A percentile compares a stretch with the other conserved stretches of the same genome.
phyloP scores from a whole-genome alignment of 176 grass and related monocot genomes.

The Rhynchospora breviuscula region DNA sequence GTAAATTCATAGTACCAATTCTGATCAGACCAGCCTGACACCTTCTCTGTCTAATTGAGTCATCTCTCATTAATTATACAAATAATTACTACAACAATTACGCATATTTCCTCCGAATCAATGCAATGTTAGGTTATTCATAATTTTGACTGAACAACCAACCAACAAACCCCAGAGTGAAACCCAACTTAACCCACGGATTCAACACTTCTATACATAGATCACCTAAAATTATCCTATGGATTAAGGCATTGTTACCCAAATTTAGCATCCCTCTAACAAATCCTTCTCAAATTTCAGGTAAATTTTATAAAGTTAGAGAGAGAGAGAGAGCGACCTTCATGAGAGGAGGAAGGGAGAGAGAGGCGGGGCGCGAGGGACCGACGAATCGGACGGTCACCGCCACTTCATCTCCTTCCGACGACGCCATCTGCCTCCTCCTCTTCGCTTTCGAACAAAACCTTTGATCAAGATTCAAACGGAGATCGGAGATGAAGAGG shows the following conservation, averaged over 20 bases:
- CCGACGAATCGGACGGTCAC: conserved; percentile 55
- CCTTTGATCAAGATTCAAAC: not conserved
- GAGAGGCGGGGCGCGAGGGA: conserved; percentile 41
- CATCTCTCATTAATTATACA: not conserved
- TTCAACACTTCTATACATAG: not conserved
- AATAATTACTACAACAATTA: too few relatives aligned
- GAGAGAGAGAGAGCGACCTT: conserved; percentile 24
- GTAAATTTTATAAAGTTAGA: conserved; percentile 7
- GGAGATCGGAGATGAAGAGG: not conserved
- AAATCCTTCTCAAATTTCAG: not conserved
- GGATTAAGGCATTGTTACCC: not conserved
- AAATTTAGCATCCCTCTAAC: not conserved
- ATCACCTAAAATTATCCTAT: not conserved
- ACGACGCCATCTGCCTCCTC: conserved; percentile 4
- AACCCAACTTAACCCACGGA: not conserved
- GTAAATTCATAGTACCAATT: not conserved
- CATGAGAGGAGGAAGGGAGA: conserved; percentile 42
- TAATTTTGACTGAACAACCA: not conserved
- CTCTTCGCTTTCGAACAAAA: not conserved
- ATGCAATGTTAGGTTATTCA: not conserved
- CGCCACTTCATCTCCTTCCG: conserved; percentile 39
- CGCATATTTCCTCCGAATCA: not conserved
- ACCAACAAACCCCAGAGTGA: not conserved
- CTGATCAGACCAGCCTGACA: not conserved
- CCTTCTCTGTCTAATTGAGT: not conserved